phyloP scores from a whole-genome alignment of 2,329 filamentous ascomycete genomes.

The Beauveria scarabaeidicola region DNA sequence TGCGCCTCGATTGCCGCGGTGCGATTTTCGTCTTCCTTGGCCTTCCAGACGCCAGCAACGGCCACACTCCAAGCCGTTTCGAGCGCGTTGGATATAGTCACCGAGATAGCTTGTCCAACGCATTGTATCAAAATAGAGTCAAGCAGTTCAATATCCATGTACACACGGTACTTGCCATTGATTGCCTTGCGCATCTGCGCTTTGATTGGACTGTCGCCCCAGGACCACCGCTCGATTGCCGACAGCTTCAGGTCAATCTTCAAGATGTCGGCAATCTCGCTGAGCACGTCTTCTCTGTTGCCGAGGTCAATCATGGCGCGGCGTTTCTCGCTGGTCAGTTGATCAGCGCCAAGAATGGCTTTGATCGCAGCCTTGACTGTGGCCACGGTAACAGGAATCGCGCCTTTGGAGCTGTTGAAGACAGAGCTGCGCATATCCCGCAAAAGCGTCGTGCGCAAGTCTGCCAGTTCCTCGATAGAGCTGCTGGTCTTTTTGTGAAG shows the following conservation, averaged over 20 bases:
- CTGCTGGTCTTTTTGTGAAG: background rate
- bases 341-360: conserved; percentile 4
- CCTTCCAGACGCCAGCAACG: background rate
- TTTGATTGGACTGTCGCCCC: conserved; percentile 27
- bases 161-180: conserved; percentile 45
- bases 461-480: background rate
- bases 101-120: conserved; percentile 23
- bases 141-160: conserved; percentile 43
- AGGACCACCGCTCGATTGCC: conserved; percentile 29
- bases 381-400: background rate
- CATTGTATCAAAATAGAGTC: conserved; percentile 34
- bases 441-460: background rate
- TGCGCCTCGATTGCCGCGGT: background rate
- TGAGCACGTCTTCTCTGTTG: conserved; percentile 19
- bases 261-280: conserved; percentile 35
- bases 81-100: background rate
- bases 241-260: conserved; percentile 32
- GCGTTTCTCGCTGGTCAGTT: conserved; percentile 11
- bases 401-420: background rate
- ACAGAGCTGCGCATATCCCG: background rate
- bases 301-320: conserved; percentile 9
- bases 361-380: conserved; percentile 6
- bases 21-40: background rate
- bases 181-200: conserved; percentile 30
- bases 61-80: background rate